A percentile compares a stretch with the other conserved stretches of the same genome.
phyloP scores from a whole-genome alignment of 2,329 filamentous ascomycete species.

The Domatiomyces catenatus region DNA sequence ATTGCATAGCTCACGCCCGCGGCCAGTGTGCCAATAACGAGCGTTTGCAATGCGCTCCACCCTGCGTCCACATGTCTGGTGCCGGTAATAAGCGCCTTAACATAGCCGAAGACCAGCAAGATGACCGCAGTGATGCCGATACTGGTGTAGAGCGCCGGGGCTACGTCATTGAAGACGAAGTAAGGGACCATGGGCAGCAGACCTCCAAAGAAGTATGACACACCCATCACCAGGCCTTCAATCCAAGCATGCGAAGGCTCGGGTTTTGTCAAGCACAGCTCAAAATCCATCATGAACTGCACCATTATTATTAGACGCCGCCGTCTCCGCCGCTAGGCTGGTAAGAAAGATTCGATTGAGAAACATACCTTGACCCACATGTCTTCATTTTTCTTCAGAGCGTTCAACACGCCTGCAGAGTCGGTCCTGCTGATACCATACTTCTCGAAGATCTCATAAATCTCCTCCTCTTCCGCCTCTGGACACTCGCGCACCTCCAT shows the following conservation, averaged over 20 bases:
- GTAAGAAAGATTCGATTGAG: not conserved
- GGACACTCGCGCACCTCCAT: slow-evolving; percentile 31
- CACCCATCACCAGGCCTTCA: slow-evolving; percentile 23
- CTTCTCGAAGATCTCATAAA: slow-evolving; percentile 32
- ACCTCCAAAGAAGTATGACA: slow-evolving; percentile 24
- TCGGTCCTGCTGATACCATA: slow-evolving; percentile 34
- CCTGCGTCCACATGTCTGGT: slow-evolving; percentile 16
- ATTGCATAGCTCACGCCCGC: slow-evolving; percentile 25
- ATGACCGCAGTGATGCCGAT: slow-evolving; percentile 35
- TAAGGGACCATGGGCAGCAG: slow-evolving; percentile 38
- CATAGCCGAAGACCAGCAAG: slow-evolving; percentile 36
- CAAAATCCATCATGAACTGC: slow-evolving; percentile 46
- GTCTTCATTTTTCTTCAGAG: slow-evolving; percentile 34
- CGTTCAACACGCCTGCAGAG: slow-evolving; percentile 33
- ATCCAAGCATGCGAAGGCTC: slow-evolving; percentile 31
- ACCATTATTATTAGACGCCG: not conserved
- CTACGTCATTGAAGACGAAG: slow-evolving; percentile 27
- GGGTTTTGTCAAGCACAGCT: slow-evolving; percentile 34
- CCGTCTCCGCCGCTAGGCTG: not conserved
- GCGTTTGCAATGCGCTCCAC: slow-evolving; percentile 22
- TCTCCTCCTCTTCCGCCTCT: slow-evolving; percentile 30
- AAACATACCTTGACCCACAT: slow-evolving; percentile 32
- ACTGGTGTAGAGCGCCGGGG: slow-evolving; percentile 31
- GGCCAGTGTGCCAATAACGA: slow-evolving; percentile 23
- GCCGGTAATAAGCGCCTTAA: slow-evolving; percentile 25